These are phyloP conservation scores for Protoeuglena noctilucae DNA, from an alignment of 139 green algal species.

Conservation along the genomic window DNA sequence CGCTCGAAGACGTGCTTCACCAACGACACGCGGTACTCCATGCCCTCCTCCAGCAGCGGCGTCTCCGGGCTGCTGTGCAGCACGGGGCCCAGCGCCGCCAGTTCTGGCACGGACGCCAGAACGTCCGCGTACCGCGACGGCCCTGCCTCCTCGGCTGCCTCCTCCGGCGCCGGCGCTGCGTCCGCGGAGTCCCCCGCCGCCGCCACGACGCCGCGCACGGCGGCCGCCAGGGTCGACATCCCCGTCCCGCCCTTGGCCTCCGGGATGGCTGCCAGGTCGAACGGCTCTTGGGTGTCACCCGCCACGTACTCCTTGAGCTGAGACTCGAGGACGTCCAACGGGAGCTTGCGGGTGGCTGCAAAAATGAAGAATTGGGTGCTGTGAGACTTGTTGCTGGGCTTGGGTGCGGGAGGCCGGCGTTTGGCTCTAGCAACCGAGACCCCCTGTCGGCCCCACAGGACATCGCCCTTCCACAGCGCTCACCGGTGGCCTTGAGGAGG, in stretches of 20 bases:
- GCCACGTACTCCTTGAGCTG: conserved; percentile 61
- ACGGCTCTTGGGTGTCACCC: conserved; percentile 33
- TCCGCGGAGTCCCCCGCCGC: conserved; percentile 12
- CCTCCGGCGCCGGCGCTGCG: conserved; percentile 14
- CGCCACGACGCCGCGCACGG: conserved; percentile 1
- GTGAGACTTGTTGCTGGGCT: too few relatives aligned
- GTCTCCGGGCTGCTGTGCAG: too few relatives aligned
- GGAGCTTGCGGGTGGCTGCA: too few relatives aligned
- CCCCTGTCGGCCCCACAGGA: too few relatives aligned
- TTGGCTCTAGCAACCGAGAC: too few relatives aligned
- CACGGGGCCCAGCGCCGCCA: conserved; percentile 57
- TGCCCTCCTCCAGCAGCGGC: conserved; percentile 82
- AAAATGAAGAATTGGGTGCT: too few relatives aligned
- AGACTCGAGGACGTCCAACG: conserved; percentile 57
- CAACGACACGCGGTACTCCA: conserved; percentile 69
- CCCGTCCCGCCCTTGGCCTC: too few relatives aligned
- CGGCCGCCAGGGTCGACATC: neutral
- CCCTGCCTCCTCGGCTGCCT: conserved; percentile 11
- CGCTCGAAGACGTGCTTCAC: conserved; percentile 81
- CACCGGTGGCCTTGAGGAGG: neutral
- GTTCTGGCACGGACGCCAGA: conserved; percentile 51
- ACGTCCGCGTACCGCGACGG: conserved; percentile 20
- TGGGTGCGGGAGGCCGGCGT: too few relatives aligned
- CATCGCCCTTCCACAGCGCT: neutral
- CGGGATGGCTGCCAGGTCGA: too few relatives aligned